phyloP scores from a whole-genome alignment of 306 rosid species.

The Ziziphus jujuba region DNA sequence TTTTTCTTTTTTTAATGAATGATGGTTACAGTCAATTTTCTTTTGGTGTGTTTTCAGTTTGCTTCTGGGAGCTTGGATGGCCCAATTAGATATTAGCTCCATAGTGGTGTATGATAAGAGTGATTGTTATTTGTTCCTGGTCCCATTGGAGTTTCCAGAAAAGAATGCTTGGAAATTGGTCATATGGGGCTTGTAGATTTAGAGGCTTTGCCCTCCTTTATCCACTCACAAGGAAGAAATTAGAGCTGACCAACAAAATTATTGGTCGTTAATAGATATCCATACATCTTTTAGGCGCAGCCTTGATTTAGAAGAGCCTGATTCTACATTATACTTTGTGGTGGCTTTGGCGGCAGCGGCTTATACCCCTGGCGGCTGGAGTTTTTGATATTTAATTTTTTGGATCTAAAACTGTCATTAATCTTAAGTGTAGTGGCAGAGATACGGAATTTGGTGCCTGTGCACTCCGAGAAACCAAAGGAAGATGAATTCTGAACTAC shows the following conservation, averaged over 20 bases:
- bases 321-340: slow-evolving; percentile 1
- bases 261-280: slow-evolving; percentile 1
- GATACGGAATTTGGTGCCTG: neutral
- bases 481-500: neutral
- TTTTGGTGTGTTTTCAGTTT: slow-evolving; percentile 57
- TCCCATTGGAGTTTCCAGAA: slow-evolving; percentile 23
- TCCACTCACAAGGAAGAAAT: neutral
- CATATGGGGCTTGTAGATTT: slow-evolving; percentile 25
- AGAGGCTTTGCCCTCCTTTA: slow-evolving; percentile 12
- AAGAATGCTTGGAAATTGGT: neutral
- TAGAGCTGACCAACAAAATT: slow-evolving; percentile 11
- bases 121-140: slow-evolving; percentile 24
- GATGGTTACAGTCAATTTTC: neutral
- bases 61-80: slow-evolving; percentile 96
- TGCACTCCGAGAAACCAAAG: neutral
- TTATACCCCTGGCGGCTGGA: too few species aligned
- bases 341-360: neutral
- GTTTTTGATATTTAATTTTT: too few species aligned
- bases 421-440: neutral
- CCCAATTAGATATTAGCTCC: slow-evolving; percentile 77
- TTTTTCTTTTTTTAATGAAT: neutral
- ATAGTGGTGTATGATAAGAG: neutral
- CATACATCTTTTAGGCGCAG: slow-evolving; percentile 23
- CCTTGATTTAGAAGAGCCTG: slow-evolving; percentile 22
- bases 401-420: too few species aligned